Base-by-base conservation (phyloP, 2,329 filamentous ascomycete genomes). In the Clarireedia paspali region DNA sequence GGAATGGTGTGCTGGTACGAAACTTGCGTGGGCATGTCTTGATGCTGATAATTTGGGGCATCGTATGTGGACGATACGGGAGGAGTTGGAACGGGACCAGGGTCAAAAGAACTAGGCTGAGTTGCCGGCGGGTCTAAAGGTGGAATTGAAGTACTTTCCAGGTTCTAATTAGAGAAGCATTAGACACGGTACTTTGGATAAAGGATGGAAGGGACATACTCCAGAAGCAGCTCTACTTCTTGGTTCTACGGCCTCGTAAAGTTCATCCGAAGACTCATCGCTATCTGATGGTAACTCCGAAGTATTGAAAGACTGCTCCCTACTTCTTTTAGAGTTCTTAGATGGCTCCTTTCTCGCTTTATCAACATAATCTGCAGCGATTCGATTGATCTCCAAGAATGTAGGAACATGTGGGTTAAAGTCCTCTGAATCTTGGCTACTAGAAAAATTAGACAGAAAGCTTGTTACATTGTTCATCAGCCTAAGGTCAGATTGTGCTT, bases 401-500 rank as follows among this genome's bases (percentile, higher is more conserved):
- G 34, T 20, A 6, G 53, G 46, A 14, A 44, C 1, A 9, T 6
- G 4, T 6, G 53, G 53, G 20, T 50, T 38, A 15, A 26, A 10
- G 3, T 34, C 38, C 4, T 9, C 39, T 12, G 46, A 15, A 20
- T 27, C 38, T n/a, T 38, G 46, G 17, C 34, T 15, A 24, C 24
- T 20, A 42, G 49, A 34, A 9, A 55, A 55, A n/a, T 24, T 44
- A 26, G 36, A 49, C 12, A 55, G 17, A 34, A 62, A 62, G 7
- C 49, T 51, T 26, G 50, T 57, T 30, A 97, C 91, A 10, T 90
- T 78, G 63, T 85, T 88, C 89, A 97, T 96, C 20, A 96, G 74
- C 62, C 87, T 86, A 23, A 92, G 82, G 68, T 97, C 92, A 1
- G 89, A 89, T 53, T 88, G 83, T 27, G 91, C 91, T 47, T 89